Conservation (phyloP, 352 stramenopile species). For the Phytophthora crassamura region DNA sequence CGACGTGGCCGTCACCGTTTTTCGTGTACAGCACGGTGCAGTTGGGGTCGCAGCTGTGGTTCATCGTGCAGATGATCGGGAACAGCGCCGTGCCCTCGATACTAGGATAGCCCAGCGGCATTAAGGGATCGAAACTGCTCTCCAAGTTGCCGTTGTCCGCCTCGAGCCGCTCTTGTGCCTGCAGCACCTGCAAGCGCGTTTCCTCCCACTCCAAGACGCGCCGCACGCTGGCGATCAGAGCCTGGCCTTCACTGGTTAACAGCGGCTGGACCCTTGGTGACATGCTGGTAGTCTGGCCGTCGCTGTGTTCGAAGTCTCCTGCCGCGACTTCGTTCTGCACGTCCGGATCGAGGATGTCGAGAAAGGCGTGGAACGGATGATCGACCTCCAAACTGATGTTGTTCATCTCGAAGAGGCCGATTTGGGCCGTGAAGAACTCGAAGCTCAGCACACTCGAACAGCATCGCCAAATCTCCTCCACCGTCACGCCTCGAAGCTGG, state of each 20-base stretch:
- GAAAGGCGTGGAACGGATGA: slow-evolving; percentile 77
- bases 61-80: slow-evolving; percentile 95
- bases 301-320: slow-evolving; percentile 14
- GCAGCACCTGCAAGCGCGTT: slow-evolving; percentile 31
- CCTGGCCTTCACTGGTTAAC: slow-evolving; percentile 34
- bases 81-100: slow-evolving; percentile 96
- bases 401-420: slow-evolving; percentile 98
- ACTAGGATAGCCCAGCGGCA: slow-evolving; percentile 46
- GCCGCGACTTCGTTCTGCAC: slow-evolving; percentile 33
- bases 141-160: slow-evolving; percentile 43
- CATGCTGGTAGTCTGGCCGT: slow-evolving; percentile 7
- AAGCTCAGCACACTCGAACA: slow-evolving; percentile 77
- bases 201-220: slow-evolving; percentile 56
- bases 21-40: slow-evolving; percentile 91
- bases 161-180: slow-evolving; percentile 79
- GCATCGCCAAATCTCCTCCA: slow-evolving; percentile 65
- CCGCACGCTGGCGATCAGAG: slow-evolving; percentile 49
- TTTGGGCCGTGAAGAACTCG: slow-evolving; percentile 89
- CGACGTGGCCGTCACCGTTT: slow-evolving; percentile 70
- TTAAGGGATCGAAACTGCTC: slow-evolving; percentile 26
- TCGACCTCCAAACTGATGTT: slow-evolving; percentile 93
- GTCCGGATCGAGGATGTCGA: slow-evolving; percentile 77
- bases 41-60: slow-evolving; percentile 96
- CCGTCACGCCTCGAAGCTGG: slow-evolving; percentile 57
- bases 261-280: slow-evolving; percentile 33